Conservation (phyloP, 768 basidiomycete species). For the Boletus pseudo-olivaceus region DNA sequence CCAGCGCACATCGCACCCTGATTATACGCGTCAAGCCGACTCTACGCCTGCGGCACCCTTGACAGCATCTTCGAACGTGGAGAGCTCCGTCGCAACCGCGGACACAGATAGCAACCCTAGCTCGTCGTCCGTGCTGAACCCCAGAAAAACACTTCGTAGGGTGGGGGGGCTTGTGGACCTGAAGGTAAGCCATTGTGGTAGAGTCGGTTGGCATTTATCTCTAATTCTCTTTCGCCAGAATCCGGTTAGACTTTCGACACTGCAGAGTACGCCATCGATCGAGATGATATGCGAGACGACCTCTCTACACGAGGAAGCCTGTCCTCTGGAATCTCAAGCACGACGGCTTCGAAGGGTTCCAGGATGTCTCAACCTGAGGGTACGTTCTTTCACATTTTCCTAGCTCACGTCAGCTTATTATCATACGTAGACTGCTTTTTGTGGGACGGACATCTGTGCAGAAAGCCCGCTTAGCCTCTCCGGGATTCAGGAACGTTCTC, state of each 20-base stretch:
- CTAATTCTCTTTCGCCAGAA: constrained; percentile 5
- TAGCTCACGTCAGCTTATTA: background rate
- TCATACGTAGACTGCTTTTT: background rate
- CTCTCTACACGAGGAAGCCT: background rate
- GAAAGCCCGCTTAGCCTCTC: background rate
- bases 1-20: background rate
- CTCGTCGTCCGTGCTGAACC: background rate
- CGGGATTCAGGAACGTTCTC: background rate
- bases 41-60: background rate
- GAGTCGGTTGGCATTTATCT: background rate
- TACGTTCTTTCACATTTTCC: background rate
- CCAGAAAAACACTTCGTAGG: constrained; percentile 1
- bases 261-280: background rate
- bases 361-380: constrained; percentile 4
- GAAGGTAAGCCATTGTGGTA: background rate
- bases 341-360: constrained; percentile 6
- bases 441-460: background rate
- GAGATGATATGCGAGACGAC: background rate
- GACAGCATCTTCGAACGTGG: background rate
- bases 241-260: background rate
- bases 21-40: background rate
- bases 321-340: background rate
- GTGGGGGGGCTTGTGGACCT: background rate
- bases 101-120: background rate
- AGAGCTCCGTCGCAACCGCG: background rate